Percentiles rank a stretch among this genome's conserved stretches.
These are phyloP conservation scores for Drosera spatulata DNA, from an alignment of 179 eudicot species.

Conservation along the genomic window DNA sequence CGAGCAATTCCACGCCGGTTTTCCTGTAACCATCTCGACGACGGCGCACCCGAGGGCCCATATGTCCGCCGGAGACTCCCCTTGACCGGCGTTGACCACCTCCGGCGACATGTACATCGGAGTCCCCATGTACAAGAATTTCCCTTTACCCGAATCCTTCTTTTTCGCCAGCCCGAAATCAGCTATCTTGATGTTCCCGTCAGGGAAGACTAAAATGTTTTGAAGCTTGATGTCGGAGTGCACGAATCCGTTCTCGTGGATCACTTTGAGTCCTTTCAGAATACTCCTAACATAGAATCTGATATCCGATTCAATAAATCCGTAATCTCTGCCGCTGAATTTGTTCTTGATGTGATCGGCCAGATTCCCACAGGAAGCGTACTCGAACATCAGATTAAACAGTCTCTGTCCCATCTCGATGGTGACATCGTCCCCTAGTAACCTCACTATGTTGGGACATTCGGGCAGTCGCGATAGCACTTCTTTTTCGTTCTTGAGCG, in stretches of 20 bases:
- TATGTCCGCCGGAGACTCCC: constrained; percentile 26
- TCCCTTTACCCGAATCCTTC: constrained; percentile 42
- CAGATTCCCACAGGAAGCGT: constrained; percentile 49
- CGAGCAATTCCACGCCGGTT: constrained; percentile 24
- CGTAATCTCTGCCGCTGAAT: constrained; percentile 3
- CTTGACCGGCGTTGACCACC: constrained; percentile 24
- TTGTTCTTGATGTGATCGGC: constrained; percentile 24
- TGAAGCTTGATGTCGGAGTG: constrained; percentile 75
- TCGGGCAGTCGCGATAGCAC: constrained; percentile 25
- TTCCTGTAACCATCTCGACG: constrained; percentile 31
- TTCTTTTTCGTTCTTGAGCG: constrained; percentile 38
- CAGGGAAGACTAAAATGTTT: constrained; percentile 31
- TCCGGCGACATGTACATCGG: constrained; percentile 28
- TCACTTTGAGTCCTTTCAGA: constrained; percentile 33
- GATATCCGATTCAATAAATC: constrained; percentile 28
- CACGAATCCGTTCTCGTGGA: constrained; percentile 50
- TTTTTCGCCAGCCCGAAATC: constrained; percentile 65
- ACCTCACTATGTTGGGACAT: background rate
- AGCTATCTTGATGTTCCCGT: constrained; percentile 38
- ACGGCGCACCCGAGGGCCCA: constrained; percentile 52
- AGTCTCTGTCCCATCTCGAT: constrained; percentile 32
- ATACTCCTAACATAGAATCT: constrained; percentile 33
- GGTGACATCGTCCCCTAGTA: constrained; percentile 9
- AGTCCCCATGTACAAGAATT: constrained; percentile 78
- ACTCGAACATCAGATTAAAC: constrained; percentile 62